phyloP scores from a whole-genome alignment of 495 filamentous ascomycete genomes.

The Xylaria telfairii region DNA sequence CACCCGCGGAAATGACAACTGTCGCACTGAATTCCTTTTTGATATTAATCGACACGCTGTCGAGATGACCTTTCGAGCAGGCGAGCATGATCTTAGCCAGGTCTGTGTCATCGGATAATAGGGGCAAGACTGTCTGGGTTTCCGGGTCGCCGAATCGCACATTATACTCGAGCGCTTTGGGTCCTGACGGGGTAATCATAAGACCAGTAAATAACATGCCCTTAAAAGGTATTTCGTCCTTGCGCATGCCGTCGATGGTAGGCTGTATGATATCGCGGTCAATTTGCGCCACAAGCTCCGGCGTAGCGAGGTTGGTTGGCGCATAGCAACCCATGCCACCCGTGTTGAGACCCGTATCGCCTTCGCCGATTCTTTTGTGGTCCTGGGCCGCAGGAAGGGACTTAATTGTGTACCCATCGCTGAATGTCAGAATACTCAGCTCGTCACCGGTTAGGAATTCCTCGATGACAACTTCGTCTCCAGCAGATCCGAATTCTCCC shows the following conservation, averaged over 20 bases:
- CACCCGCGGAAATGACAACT: conserved; percentile 90
- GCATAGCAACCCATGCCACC: conserved; percentile 99
- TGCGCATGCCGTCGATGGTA: conserved; percentile 86
- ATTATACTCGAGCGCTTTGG: conserved; percentile 95
- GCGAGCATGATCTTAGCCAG: conserved; percentile 90
- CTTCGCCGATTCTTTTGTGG: conserved; percentile 92
- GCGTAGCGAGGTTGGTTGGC: conserved; percentile 81
- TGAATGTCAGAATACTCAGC: conserved; percentile 87
- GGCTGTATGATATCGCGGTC: conserved; percentile 85
- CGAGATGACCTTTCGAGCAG: conserved; percentile 75
- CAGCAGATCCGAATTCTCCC: conserved; percentile 85
- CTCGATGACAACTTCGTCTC: conserved; percentile 94
- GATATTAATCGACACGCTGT: conserved; percentile 71
- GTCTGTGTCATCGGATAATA: conserved; percentile 81
- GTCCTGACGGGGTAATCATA: conserved; percentile 89
- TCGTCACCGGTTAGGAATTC: conserved; percentile 93
- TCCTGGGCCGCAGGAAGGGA: conserved; percentile 94
- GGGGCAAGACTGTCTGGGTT: conserved; percentile 87
- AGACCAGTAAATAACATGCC: conserved; percentile 94
- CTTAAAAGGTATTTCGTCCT: conserved; percentile 77
- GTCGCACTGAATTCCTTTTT: conserved; percentile 77
- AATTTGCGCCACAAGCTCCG: conserved; percentile 74
- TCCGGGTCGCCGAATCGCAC: conserved; percentile 96
- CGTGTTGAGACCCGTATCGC: conserved; percentile 91
- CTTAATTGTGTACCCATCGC: conserved; percentile 83